Conservation (phyloP, 176 grass and related monocot genomes). For the Carex myosuroides region DNA sequence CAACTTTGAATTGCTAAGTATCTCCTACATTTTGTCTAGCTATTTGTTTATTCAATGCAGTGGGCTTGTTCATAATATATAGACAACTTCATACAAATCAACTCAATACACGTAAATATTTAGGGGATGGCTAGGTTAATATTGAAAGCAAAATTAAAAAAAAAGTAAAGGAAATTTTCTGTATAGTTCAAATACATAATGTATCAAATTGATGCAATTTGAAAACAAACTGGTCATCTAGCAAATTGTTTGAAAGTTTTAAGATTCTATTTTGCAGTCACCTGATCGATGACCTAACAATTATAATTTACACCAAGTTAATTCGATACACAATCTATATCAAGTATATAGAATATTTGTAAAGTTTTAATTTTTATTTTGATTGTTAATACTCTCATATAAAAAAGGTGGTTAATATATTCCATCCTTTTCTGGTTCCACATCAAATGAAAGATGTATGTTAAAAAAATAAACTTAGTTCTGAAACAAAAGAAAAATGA, state of each 20-base stretch:
- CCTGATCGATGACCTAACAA: background rate
- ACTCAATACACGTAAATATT: background rate
- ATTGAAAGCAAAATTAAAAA: background rate
- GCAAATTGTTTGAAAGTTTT: background rate
- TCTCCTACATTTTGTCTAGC: background rate
- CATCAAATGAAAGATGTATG: background rate
- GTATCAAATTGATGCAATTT: background rate
- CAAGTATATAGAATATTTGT: background rate
- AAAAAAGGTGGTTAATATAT: background rate
- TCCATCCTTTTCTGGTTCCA: background rate
- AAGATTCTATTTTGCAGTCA: background rate
- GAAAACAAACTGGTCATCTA: background rate
- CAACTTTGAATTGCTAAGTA: conserved; percentile 2
- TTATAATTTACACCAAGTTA: background rate
- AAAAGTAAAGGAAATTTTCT: background rate
- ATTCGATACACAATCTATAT: background rate
- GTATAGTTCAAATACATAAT: background rate
- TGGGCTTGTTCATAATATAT: background rate
- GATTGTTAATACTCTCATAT: too few relatives aligned
- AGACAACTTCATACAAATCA: background rate
- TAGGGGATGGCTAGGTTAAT: background rate
- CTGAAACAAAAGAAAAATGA: background rate
- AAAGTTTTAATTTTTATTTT: too few relatives aligned
- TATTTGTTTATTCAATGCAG: background rate
- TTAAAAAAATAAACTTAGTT: background rate